These are phyloP conservation scores for Chalaropsis ovoidea DNA, from an alignment of 2,329 filamentous ascomycete species.

Conservation along the genomic window DNA sequence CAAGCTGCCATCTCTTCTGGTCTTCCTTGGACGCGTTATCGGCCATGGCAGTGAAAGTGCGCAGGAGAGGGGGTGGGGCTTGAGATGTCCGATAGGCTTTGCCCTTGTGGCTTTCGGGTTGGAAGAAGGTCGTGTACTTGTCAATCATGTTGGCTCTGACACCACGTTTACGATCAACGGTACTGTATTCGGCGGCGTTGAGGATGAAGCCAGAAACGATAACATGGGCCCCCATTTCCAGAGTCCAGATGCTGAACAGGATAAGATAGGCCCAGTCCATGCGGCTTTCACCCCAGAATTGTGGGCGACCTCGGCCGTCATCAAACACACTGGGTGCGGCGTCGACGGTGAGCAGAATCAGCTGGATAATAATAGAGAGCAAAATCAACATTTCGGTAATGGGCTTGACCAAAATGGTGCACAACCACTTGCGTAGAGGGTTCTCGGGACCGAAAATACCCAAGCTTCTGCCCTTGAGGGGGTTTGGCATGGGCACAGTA, in stretches of 20 bases:
- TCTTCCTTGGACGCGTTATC: constrained; percentile 57
- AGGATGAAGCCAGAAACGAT: constrained; percentile 89
- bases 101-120: constrained; percentile 65
- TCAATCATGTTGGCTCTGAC: constrained; percentile 62
- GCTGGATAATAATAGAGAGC: constrained; percentile 76
- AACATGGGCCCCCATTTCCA: constrained; percentile 72
- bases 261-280: constrained; percentile 73
- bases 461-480: constrained; percentile 73
- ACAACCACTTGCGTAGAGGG: constrained; percentile 60
- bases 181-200: constrained; percentile 86
- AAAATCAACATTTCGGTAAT: constrained; percentile 79
- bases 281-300: constrained; percentile 54
- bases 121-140: constrained; percentile 69
- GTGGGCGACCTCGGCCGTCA: constrained; percentile 48
- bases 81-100: constrained; percentile 40
- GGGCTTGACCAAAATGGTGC: constrained; percentile 76
- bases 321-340: constrained; percentile 61
- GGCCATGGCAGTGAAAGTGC: constrained; percentile 59
- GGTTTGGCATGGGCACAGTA: constrained; percentile 45
- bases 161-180: constrained; percentile 68
- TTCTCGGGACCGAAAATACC: constrained; percentile 77
- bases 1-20: constrained; percentile 73
- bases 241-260: constrained; percentile 80
- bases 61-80: constrained; percentile 16
- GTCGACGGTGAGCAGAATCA: constrained; percentile 78